Conservation (phyloP, 202 grass and related monocot genomes). For the Cymbopogon flexuosus region DNA sequence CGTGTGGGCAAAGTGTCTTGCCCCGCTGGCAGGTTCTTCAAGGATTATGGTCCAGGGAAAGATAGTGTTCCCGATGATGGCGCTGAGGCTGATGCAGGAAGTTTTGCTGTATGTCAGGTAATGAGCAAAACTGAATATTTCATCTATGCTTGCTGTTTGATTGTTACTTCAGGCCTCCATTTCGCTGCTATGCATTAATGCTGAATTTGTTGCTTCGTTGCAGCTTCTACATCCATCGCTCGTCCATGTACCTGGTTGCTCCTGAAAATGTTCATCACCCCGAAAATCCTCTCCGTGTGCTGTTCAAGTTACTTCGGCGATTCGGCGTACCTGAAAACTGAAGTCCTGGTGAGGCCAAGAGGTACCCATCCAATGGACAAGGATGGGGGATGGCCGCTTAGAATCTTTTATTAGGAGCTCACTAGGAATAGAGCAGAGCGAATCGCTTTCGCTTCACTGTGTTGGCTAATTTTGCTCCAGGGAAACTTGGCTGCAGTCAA, state of each 20-base stretch:
- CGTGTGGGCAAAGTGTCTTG: constrained; percentile 66
- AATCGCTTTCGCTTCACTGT: neutral
- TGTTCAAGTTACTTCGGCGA: neutral
- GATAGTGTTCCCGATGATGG: constrained; percentile 39
- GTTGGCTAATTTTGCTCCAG: constrained; percentile 1
- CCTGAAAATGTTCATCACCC: constrained; percentile 35
- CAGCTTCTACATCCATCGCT: constrained; percentile 81
- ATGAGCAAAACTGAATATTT: neutral
- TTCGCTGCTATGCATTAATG: neutral
- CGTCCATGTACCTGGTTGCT: constrained; percentile 34
- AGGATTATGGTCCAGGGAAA: constrained; percentile 62
- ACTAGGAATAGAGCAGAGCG: neutral
- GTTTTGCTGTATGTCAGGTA: constrained; percentile 78
- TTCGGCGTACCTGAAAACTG: constrained; percentile 1
- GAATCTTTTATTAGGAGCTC: neutral
- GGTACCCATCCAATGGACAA: neutral
- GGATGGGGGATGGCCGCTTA: neutral
- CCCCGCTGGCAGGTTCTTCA: constrained; percentile 64
- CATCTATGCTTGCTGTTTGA: neutral
- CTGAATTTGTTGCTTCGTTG: constrained; percentile 9
- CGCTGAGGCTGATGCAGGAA: constrained; percentile 80
- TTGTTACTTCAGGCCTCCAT: neutral
- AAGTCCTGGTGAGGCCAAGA: neutral
- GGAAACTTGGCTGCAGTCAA: neutral
- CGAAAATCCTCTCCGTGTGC: constrained; percentile 43